phyloP scores from a whole-genome alignment of 208 protist genomes.

The Leishmania aethiopica region DNA sequence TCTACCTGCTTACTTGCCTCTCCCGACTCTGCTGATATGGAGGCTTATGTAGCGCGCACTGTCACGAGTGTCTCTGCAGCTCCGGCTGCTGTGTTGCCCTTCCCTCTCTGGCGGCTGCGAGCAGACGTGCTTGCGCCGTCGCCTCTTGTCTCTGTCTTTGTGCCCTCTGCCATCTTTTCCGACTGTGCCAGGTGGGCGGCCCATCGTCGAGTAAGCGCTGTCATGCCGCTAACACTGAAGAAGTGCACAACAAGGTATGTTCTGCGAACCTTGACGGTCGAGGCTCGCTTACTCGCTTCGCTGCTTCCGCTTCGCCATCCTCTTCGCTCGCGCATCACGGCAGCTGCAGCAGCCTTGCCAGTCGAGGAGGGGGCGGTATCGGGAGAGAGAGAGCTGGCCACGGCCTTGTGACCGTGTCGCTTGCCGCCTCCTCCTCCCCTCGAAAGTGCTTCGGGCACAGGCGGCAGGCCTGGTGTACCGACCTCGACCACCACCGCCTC shows the following conservation, averaged over 20 bases:
- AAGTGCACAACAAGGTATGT: neutral
- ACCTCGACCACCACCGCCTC: neutral
- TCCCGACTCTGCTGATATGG: neutral
- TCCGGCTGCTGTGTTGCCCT: neutral
- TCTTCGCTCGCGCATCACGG: neutral
- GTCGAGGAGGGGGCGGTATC: neutral
- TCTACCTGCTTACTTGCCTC: neutral
- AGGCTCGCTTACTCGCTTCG: neutral
- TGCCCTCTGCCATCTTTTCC: too few relatives aligned
- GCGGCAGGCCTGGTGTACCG: neutral
- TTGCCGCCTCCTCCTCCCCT: neutral
- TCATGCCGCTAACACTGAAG: neutral
- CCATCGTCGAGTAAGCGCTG: neutral
- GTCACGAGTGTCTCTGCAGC: neutral
- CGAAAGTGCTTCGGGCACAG: neutral
- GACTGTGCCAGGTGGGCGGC: neutral
- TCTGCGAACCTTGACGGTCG: neutral
- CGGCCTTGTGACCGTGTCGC: neutral
- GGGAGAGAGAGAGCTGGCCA: neutral
- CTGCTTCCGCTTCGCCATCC: neutral
- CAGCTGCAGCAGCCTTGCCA: neutral
- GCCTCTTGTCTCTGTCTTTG: neutral
- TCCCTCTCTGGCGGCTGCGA: neutral
- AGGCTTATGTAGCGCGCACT: neutral
- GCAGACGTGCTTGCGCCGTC: neutral